A percentile compares a stretch with the other conserved stretches of the same genome.
Evolutionary conservation across 352 stramenopile species (phyloP).

Genomic region (Phytophthora vignae): DNA sequence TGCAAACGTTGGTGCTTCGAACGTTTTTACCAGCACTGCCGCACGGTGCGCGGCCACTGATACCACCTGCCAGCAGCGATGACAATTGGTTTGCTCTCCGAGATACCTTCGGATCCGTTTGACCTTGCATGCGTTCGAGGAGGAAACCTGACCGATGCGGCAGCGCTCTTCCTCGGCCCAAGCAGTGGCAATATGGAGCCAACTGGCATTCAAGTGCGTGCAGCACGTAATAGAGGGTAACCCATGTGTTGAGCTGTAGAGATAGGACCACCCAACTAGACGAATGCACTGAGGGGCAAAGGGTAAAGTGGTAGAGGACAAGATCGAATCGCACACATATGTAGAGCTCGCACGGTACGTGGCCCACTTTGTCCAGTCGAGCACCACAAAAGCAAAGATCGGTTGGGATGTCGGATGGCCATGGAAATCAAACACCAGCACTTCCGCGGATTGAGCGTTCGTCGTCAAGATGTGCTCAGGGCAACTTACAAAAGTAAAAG

Average conservation of each 20-base stretch:
- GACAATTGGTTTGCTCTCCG: too few species aligned
- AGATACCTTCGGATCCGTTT: too few species aligned
- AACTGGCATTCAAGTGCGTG: not conserved
- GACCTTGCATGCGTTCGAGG: too few species aligned
- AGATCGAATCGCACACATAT: not conserved
- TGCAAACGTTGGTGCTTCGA: too few species aligned
- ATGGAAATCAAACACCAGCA: not conserved
- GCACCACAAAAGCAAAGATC: not conserved
- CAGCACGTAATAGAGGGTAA: not conserved
- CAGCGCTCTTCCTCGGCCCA: too few species aligned
- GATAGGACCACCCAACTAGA: not conserved
- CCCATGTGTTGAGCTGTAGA: not conserved
- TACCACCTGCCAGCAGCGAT: too few species aligned
- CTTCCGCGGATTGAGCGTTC: not conserved
- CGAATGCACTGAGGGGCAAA: not conserved
- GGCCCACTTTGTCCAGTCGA: not conserved
- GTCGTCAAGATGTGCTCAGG: not conserved
- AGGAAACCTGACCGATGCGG: not conserved
- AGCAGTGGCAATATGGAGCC: too few species aligned
- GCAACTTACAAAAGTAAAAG: too few species aligned
- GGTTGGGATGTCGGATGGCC: not conserved
- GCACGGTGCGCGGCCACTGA: too few species aligned
- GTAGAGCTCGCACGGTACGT: not conserved
- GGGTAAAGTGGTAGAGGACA: not conserved
- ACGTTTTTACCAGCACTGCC: too few species aligned